Evolutionary conservation across 2,329 filamentous ascomycete genomes (phyloP).

Genomic region (Cladosporium sp.): DNA sequence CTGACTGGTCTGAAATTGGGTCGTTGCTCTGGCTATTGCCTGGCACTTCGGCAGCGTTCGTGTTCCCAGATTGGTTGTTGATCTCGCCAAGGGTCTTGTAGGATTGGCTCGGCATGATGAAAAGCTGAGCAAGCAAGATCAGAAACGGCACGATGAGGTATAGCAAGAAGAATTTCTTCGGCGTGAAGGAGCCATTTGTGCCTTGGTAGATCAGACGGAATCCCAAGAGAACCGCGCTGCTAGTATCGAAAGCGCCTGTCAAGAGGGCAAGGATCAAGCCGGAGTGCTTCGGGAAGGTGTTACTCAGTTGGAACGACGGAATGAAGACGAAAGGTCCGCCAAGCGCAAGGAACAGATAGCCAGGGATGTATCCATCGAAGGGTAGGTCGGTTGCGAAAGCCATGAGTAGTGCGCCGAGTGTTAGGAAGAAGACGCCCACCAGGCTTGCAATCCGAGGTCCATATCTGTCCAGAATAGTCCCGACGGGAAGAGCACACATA

Average conservation of each 20-base stretch:
- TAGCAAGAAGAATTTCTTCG: slow-evolving; percentile 53
- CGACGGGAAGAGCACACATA: slow-evolving; percentile 80
- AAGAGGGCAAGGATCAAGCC: slow-evolving; percentile 53
- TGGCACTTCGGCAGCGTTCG: slow-evolving; percentile 32
- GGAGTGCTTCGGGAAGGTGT: slow-evolving; percentile 53
- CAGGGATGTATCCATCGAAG: slow-evolving; percentile 67
- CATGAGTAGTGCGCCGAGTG: slow-evolving; percentile 71
- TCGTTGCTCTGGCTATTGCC: slow-evolving; percentile 62
- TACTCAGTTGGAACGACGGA: slow-evolving; percentile 54
- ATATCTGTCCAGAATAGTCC: slow-evolving; percentile 79
- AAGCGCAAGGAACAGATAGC: slow-evolving; percentile 53
- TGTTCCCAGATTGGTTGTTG: slow-evolving; percentile 67
- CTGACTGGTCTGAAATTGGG: slow-evolving; percentile 70
- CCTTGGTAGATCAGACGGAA: slow-evolving; percentile 52
- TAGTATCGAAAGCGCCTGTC: slow-evolving; percentile 55
- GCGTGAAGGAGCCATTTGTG: slow-evolving; percentile 45
- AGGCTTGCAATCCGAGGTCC: slow-evolving; percentile 77
- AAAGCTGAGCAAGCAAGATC: slow-evolving; percentile 46
- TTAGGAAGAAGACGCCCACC: slow-evolving; percentile 68
- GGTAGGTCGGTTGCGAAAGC: slow-evolving; percentile 62
- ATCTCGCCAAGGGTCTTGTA: slow-evolving; percentile 72
- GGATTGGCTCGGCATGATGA: slow-evolving; percentile 50
- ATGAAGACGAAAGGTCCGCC: slow-evolving; percentile 56
- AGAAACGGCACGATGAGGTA: slow-evolving; percentile 52
- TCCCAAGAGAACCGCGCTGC: slow-evolving; percentile 51